Evolutionary conservation across 306 rosid species (phyloP), one percentile per base, ranked within the genome.

Genomic region (Erythrophleum fordii): DNA sequence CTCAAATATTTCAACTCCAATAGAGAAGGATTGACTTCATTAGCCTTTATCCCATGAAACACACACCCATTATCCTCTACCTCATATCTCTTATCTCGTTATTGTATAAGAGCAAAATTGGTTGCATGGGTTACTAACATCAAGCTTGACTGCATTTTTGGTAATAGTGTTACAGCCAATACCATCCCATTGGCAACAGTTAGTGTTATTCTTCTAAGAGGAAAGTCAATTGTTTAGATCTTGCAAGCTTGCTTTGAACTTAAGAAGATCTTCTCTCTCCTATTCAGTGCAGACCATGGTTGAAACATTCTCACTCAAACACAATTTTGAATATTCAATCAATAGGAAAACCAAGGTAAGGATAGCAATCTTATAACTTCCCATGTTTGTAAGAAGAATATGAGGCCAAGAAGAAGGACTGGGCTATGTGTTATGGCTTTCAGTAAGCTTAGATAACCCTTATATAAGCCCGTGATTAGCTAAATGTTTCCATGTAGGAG

Each of bases 141-240:
- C 37, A 60, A 60, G 67, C n/a, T 12, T 60, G 39, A 60, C 18
- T 1, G 26, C 39, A 12, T 60, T 17, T 60, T n/a, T 14, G 1
- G n/a, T 26, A 60, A 3, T 5, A 12, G 4, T 13, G n/a, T 60
- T 5, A 2, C 39, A 60, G 35, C n/a, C 39, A 25, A 60, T 28
- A 12, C 67, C 67, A 25, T 60, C 5, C 67, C 67, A 60, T 26
- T 60, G 67, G 35, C 67, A 60, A 17, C 67, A 60, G 13, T 60
- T 0, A 13, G 2, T 0, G 67, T n/a, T 39, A 31, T 31, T 31
- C 25, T 26, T 12, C 67, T 39, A 60, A 60, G 67, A 45, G 51
- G 51, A 13, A 45, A 45, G 51, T 2, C 51, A 11, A 12, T 45
- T 45, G 17, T 0, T 1, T 7, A 17, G 17, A 45, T 45, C 17